phyloP scores from a whole-genome alignment of 106 monocot genomes.

The Dioscorea zingiberensis region DNA sequence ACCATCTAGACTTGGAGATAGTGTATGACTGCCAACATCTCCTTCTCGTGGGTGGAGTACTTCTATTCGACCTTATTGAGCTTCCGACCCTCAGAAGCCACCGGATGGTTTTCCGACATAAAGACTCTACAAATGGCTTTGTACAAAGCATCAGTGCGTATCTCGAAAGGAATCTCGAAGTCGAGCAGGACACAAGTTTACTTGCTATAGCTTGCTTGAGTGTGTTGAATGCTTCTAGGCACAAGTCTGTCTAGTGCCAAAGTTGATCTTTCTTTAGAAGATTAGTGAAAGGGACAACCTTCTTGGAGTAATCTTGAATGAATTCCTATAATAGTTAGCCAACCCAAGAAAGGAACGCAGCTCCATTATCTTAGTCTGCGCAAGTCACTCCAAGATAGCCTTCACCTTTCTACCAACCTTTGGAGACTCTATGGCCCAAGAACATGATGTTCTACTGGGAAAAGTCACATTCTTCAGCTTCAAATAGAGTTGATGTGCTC shows the following conservation, averaged over 20 bases:
- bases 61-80: constrained; percentile 3
- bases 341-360: too few species aligned
- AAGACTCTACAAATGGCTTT: background rate
- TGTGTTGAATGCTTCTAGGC: background rate
- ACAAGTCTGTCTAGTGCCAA: too few species aligned
- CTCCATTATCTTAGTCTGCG: too few species aligned
- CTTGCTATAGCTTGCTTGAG: background rate
- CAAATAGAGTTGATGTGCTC: too few species aligned
- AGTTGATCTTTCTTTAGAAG: background rate
- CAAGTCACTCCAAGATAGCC: too few species aligned
- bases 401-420: too few species aligned
- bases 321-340: too few species aligned
- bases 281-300: background rate
- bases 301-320: too few species aligned
- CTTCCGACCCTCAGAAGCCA: constrained; percentile 6
- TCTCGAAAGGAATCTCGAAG: background rate
- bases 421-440: too few species aligned
- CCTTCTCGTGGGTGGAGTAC: background rate
- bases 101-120: background rate
- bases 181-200: background rate
- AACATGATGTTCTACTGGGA: too few species aligned
- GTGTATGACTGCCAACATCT: background rate
- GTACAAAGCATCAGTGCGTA: background rate
- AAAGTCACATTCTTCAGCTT: too few species aligned
- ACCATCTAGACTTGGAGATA: background rate